Evolutionary conservation across 2,329 filamentous ascomycete species (phyloP), one percentile per base, ranked within the genome.

Genomic region (Aspergillus aculeatus): DNA sequence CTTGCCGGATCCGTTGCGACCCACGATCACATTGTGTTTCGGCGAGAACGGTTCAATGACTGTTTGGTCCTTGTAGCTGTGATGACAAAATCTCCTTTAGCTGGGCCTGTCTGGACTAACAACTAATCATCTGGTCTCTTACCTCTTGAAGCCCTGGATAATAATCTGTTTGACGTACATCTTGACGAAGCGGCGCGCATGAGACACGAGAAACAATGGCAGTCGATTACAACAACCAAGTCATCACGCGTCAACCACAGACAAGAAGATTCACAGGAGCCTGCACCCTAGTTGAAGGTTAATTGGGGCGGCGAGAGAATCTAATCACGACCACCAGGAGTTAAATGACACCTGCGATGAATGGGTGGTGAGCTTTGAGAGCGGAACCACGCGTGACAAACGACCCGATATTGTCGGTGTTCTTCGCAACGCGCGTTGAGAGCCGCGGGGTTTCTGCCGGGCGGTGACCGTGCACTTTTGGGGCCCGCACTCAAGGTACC

Each of bases 141-240:
- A 96, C 92, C 92, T 97, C 81, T 99, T 99, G 82, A 99, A 99
- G 87, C 95, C 95, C 78, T 99, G 95, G 75, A 99, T 98, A 78
- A 97, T 98, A 77, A 98, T 97, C 82, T 99, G 95, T 79, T 99
- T 99, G 85, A 99, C 97, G 82, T 96, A 95, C 93, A 97, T 96
- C 69, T 75, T 83, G 76, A 65, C 63, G 61, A 66, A 50, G 61
- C n/a, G 38, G 38, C 38, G 38, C 51, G 67, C 64, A 70, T 66
- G 68, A 63, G 68, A 71, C 67, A 67, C 68, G 69, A 68, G 56
- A 59, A 57, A 57, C 48, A 57, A 66, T 67, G 57, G 35, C 60
- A 69, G 56, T 63, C 62, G 5, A 62, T 38, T 67, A 64, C 60
- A 63, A 62, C 66, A 62, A 62, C 67, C 62, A 57, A 57, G 67